phyloP scores from a whole-genome alignment of 352 stramenopile genomes.

The Pythium utonaiense region DNA sequence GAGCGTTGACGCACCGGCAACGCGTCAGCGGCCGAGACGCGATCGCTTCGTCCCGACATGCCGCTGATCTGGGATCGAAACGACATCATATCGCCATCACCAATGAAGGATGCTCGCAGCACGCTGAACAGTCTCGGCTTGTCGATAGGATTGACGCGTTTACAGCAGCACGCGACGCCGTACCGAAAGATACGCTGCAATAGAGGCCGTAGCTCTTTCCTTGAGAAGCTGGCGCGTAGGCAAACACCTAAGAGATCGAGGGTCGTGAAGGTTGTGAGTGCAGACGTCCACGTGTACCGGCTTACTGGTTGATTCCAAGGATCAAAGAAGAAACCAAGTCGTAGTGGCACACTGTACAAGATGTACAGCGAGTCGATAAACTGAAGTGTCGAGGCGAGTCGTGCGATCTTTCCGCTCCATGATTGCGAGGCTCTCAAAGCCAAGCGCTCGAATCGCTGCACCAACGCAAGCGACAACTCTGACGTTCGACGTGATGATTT shows the following conservation, averaged over 20 bases:
- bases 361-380: slow-evolving; percentile 33
- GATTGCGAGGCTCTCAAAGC: not conserved
- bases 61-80: slow-evolving; percentile 10
- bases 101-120: slow-evolving; percentile 12
- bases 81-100: slow-evolving; percentile 8
- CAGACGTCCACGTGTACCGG: slow-evolving; percentile 16
- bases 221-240: not conserved
- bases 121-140: slow-evolving; percentile 11
- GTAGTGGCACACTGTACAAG: slow-evolving; percentile 28
- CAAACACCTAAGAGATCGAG: slow-evolving; percentile 21
- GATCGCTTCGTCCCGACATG: slow-evolving; percentile 7
- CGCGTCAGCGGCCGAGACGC: slow-evolving; percentile 13
- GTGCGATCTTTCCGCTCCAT: not conserved
- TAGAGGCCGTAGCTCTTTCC: slow-evolving; percentile 2
- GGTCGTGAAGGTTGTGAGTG: slow-evolving; percentile 25
- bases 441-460: not conserved
- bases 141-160: slow-evolving; percentile 13
- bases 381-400: slow-evolving; percentile 1
- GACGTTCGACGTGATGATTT: not conserved
- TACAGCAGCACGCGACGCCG: slow-evolving; percentile 2
- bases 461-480: not conserved
- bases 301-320: slow-evolving; percentile 22
- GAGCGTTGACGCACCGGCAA: slow-evolving; percentile 6
- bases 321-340: slow-evolving; percentile 43
- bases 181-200: slow-evolving; percentile 2